A percentile compares a stretch with the other conserved stretches of the same genome.
These are phyloP conservation scores for Sphaerobolus stellatus DNA, from an alignment of 1,284 basidiomycete genomes.

Conservation along the genomic window DNA sequence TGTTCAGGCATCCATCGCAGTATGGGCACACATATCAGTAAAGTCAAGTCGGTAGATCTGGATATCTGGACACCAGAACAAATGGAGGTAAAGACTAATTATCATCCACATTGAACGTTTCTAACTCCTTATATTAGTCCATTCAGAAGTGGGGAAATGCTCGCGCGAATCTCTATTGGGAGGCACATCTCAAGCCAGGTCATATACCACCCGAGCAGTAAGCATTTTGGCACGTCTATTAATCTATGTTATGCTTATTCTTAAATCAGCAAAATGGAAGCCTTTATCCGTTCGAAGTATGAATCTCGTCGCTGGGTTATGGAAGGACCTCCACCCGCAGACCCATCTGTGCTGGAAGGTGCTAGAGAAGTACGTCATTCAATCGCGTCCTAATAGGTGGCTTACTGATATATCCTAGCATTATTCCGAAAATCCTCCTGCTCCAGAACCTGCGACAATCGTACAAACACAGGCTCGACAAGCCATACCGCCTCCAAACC, in stretches of 20 bases:
- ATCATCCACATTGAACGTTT: background rate
- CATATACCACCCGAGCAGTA: conserved; percentile 95
- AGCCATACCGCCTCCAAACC: too few relatives aligned
- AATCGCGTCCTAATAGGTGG: background rate
- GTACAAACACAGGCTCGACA: too few relatives aligned
- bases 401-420: background rate
- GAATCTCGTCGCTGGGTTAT: conserved; percentile 91
- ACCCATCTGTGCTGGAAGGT: conserved; percentile 79
- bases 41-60: conserved; percentile 96
- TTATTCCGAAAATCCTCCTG: conserved; percentile 19
- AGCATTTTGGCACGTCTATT: conserved; percentile 33
- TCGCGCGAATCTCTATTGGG: conserved; percentile 95
- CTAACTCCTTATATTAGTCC: conserved; percentile 45
- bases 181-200: conserved; percentile 90
- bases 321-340: conserved; percentile 79
- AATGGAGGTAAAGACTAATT: conserved; percentile 66
- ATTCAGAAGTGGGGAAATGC: conserved; percentile 95
- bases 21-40: conserved; percentile 98
- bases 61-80: conserved; percentile 98
- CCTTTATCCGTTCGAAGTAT: conserved; percentile 97
- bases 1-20: conserved; percentile 98
- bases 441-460: conserved; percentile 23
- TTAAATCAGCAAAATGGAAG: conserved; percentile 87
- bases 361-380: conserved; percentile 18
- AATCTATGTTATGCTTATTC: background rate